A percentile compares a stretch with the other conserved stretches of the same genome.
Conservation (phyloP, 495 filamentous ascomycete species). For the Aspergillus biplanus region DNA sequence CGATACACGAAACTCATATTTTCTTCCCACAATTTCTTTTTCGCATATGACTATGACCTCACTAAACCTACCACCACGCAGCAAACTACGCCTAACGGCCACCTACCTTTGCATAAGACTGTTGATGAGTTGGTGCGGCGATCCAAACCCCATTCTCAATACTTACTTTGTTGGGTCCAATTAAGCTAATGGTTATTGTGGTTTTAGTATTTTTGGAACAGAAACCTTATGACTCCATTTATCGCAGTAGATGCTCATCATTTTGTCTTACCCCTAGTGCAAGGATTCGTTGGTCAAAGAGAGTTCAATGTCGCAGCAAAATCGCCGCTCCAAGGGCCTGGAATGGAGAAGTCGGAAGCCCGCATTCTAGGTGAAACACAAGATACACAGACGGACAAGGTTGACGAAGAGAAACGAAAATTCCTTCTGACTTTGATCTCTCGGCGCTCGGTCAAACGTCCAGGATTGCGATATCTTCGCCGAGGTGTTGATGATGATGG, state of each 20-base stretch:
- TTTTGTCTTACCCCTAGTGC: slow-evolving; percentile 82
- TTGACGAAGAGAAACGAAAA: slow-evolving; percentile 36
- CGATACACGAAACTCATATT: slow-evolving; percentile 81
- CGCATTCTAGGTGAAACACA: slow-evolving; percentile 39
- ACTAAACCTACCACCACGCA: slow-evolving; percentile 65
- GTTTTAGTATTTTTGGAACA: slow-evolving; percentile 86
- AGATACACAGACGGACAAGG: slow-evolving; percentile 31
- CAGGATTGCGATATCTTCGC: slow-evolving; percentile 88
- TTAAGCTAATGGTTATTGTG: slow-evolving; percentile 22
- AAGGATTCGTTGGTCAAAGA: slow-evolving; percentile 92
- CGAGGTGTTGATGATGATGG: slow-evolving; percentile 88
- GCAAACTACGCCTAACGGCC: slow-evolving; percentile 36
- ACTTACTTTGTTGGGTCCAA: not conserved
- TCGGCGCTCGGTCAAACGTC: slow-evolving; percentile 77
- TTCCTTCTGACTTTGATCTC: slow-evolving; percentile 88
- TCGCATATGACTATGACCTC: slow-evolving; percentile 88
- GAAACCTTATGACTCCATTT: slow-evolving; percentile 72
- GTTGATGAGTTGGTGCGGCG: slow-evolving; percentile 71
- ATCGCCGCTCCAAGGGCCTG: slow-evolving; percentile 23
- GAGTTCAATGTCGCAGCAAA: slow-evolving; percentile 68
- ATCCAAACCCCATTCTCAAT: not conserved
- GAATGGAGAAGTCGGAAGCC: slow-evolving; percentile 28
- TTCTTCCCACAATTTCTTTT: slow-evolving; percentile 84
- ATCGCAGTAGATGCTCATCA: slow-evolving; percentile 62
- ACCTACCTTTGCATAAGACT: slow-evolving; percentile 65